A percentile compares a stretch with the other conserved stretches of the same genome.
Conservation (phyloP, 441 rosid genomes). For the Populus hybrid region DNA sequence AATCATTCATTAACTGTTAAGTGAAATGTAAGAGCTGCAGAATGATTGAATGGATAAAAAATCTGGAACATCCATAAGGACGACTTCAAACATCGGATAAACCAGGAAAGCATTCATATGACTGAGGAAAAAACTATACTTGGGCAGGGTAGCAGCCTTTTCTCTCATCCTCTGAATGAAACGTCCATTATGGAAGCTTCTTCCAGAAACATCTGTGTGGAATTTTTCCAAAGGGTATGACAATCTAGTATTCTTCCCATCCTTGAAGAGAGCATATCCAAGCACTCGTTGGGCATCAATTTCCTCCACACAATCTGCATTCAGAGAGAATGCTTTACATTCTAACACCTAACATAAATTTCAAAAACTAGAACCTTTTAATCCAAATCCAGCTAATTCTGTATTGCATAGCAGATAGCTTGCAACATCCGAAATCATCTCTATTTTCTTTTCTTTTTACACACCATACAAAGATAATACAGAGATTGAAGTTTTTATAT, state of each 20-base stretch:
- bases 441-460: neutral
- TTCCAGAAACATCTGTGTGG: conserved; percentile 60
- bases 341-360: neutral
- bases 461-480: neutral
- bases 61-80: neutral
- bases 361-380: neutral
- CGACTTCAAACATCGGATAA: neutral
- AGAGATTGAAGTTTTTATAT: neutral
- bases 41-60: neutral
- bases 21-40: neutral
- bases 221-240: conserved; percentile 66
- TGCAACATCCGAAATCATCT: neutral
- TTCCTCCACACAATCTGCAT: conserved; percentile 64
- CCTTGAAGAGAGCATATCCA: conserved; percentile 70
- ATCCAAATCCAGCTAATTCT: neutral
- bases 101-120: conserved; percentile 2
- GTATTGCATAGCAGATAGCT: neutral
- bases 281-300: conserved; percentile 70
- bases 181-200: conserved; percentile 79
- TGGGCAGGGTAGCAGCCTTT: conserved; percentile 60
- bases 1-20: neutral
- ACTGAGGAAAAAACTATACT: conserved; percentile 26
- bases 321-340: neutral
- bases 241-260: conserved; percentile 48
- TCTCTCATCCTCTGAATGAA: conserved; percentile 77